Base-by-base conservation (phyloP, 2,329 filamentous ascomycete genomes). In the Teratosphaeria viscida region DNA sequence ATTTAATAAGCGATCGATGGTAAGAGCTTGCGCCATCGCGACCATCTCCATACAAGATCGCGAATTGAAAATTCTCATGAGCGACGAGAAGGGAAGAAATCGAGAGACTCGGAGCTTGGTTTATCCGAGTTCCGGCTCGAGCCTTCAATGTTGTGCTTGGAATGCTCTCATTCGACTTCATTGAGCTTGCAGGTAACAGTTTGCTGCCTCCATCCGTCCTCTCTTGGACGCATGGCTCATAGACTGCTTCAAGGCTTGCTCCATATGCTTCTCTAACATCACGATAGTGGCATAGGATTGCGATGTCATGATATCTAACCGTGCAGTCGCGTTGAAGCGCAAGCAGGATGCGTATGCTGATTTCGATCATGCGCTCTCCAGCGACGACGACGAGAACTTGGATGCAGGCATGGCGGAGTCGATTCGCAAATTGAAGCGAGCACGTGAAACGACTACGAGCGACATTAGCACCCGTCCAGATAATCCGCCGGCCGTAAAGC, bases 1-100 rank as follows among this genome's bases (percentile, higher is more conserved):
- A 64, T 78, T 80, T 54, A 81, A 73, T 29, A 81, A 75, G 32
- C 73, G 66, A 63, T 79, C 78, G 64, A 79, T 79, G 29, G 76
- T 69, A 8, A 66, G 63, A 49, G 58, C 37, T 56, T 70, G 67
- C 54, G 69, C 63, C 70, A 72, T 60, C 5, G 12, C 57, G 37
- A 29, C 34, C 11, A 23, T 23, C 26, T 34, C 27, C 11, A 11
- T 14, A 43, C 16, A n/a, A 16, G n/a, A 29, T 56, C 11, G 23
- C 57, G 29, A 34, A 23, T 49, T 49, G 43, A 49, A 6, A 19
- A 19, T 54, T 23, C 12, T 16, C 12, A 54, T 29, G 12, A 14
- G 52, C 52, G 32, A 32, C 5, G 52, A 23, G 23, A 23, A 23
- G 19, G 23, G 32, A 49, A 49, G 43, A 23, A 23, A 19, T 11